phyloP scores from a whole-genome alignment of 208 protist genomes.

The Trypanosoma conorhini region DNA sequence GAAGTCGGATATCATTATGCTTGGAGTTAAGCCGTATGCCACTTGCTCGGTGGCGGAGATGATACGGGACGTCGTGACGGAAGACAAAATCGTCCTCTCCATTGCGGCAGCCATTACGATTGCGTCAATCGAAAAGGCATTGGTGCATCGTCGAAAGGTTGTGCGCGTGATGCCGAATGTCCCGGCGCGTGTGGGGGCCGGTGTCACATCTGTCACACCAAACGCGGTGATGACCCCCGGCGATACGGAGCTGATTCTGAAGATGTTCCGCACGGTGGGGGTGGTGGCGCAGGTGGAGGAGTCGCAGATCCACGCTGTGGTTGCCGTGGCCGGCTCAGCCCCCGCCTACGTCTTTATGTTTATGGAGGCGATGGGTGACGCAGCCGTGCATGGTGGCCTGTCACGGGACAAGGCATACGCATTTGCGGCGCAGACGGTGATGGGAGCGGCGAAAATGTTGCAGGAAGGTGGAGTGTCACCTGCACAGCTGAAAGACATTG shows the following conservation, averaged over 20 bases:
- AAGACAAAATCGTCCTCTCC: conserved; percentile 86
- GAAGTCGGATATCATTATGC: conserved; percentile 80
- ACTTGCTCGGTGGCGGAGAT: conserved; percentile 60
- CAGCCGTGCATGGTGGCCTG: conserved; percentile 91
- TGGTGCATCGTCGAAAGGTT: conserved; percentile 52
- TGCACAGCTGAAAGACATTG: conserved; percentile 90
- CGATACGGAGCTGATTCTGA: conserved; percentile 43
- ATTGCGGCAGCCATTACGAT: conserved; percentile 92
- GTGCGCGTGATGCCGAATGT: conserved; percentile 97
- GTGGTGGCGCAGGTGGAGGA: conserved; percentile 62
- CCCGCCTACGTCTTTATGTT: conserved; percentile 97
- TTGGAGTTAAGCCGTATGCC: conserved; percentile 94
- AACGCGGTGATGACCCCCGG: conserved; percentile 43
- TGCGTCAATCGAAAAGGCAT: conserved; percentile 60
- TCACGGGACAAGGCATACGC: conserved; percentile 77
- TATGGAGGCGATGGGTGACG: conserved; percentile 97
- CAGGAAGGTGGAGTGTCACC: conserved; percentile 69
- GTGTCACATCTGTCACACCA: conserved; percentile 63
- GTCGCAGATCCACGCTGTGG: conserved; percentile 90
- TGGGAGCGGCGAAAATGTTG: conserved; percentile 93
- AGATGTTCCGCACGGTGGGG: conserved; percentile 79
- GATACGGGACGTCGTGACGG: conserved; percentile 41
- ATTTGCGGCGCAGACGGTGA: conserved; percentile 93
- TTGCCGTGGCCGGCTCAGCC: conserved; percentile 94
- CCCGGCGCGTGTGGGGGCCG: conserved; percentile 73